These are phyloP conservation scores for Kingdonia uniflora DNA, from an alignment of 164 flowering plant species.

Conservation along the genomic window DNA sequence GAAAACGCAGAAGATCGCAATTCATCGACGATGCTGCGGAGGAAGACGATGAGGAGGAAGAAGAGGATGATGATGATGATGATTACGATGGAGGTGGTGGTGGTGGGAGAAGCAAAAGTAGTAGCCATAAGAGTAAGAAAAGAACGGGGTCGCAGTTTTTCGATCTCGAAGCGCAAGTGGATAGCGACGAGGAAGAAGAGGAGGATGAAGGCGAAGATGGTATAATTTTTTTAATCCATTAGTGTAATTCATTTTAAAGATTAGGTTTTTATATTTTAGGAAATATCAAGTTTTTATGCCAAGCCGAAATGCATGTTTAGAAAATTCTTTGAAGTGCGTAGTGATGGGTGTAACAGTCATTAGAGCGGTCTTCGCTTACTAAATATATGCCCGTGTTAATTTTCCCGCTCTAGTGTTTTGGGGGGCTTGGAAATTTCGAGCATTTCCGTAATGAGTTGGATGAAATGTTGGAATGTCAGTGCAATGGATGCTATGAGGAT, in stretches of 20 bases:
- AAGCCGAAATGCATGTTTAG: not conserved
- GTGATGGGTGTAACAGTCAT: not conserved
- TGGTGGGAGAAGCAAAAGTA: not conserved
- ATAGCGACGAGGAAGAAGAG: slow-evolving; percentile 52
- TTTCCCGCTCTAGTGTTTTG: too few relatives aligned
- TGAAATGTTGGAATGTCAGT: too few relatives aligned
- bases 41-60: slow-evolving; percentile 74
- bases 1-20: slow-evolving; percentile 43
- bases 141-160: slow-evolving; percentile 28
- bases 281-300: not conserved
- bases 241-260: not conserved
- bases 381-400: not conserved
- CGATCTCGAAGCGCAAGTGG: slow-evolving; percentile 47
- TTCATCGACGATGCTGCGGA: slow-evolving; percentile 68
- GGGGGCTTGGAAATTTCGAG: too few relatives aligned
- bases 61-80: slow-evolving; percentile 49
- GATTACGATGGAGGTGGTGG: slow-evolving; percentile 14
- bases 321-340: not conserved
- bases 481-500: too few relatives aligned
- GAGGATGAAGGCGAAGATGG: slow-evolving; percentile 77
- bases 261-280: not conserved
- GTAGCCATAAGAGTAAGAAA: slow-evolving; percentile 17
- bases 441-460: too few relatives aligned
- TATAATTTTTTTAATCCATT: slow-evolving; percentile 3
- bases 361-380: not conserved